Base-by-base conservation (phyloP, 352 stramenopile genomes). In the Pythium plurisporium region DNA sequence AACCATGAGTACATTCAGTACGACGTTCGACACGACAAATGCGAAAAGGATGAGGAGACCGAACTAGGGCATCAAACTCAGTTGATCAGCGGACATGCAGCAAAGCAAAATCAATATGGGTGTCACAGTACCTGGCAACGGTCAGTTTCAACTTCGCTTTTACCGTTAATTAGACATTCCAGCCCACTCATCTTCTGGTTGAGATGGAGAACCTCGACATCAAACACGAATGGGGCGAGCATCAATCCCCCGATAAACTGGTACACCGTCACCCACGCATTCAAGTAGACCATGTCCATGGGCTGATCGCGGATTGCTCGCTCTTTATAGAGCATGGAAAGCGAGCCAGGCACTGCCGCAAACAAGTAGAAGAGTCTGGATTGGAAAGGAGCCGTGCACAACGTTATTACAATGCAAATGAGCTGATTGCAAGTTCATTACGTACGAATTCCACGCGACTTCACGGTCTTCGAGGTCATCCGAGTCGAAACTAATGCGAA, bases 311-410 rank as follows among this genome's bases (percentile, higher is more conserved):
- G 76, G 59, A 95, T 91, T 12, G 78, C 62, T 10, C 72, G 79
- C 52, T 95, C 86, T 47, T 95, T 95, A 67, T 95, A 95, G 36
- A 94, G 61, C 75, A 93, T 91, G 11, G 83, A 94, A n/a, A 93
- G 37, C 0, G 86, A 71, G 3, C 81, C 83, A 9, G 84, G 86
- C 12, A 95, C 62, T 8, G 84, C 81, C 17, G 86, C 83, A 22
- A 93, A 49, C 31, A 94, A 54, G 50, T 91, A 95, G 55, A 93
- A 78, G 2, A 95, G 40, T 31, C 26, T 59, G 22, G n/a, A 48
- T 19, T 38, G 12, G 29, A 51, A 36, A 29, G 4, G n/a, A n/a
- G n/a, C n/a, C n/a, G n/a, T n/a, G n/a, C n/a, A n/a, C n/a, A n/a
- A n/a, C n/a, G n/a, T n/a, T n/a, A n/a, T n/a, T n/a, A n/a, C n/a